These are phyloP conservation scores for Aureobasidium mangrovei DNA, from an alignment of 2,329 filamentous ascomycete species.

Conservation along the genomic window DNA sequence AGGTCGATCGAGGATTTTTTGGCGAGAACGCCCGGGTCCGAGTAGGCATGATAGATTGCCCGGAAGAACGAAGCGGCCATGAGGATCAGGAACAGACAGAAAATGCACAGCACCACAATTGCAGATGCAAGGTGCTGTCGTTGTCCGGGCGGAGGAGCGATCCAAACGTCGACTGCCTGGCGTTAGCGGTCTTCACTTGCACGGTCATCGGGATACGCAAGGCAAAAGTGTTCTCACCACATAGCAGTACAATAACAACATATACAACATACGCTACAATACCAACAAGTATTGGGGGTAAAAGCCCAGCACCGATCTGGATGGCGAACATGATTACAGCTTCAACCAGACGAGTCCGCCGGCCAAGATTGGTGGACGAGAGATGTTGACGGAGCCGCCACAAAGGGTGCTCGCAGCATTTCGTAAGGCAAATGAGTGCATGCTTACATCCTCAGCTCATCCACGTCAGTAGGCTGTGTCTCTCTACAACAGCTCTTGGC, in stretches of 20 bases:
- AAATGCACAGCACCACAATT: background rate
- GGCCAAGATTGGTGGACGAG: no score
- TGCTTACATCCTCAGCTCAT: no score
- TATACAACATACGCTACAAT: background rate
- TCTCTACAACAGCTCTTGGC: no score
- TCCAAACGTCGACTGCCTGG: background rate
- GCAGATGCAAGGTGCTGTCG: background rate
- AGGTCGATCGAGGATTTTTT: background rate
- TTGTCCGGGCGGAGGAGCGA: background rate
- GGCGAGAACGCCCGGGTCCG: background rate
- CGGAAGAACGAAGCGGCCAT: background rate
- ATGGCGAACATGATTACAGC: background rate
- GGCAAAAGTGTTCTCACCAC: no score
- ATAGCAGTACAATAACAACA: background rate
- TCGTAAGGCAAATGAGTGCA: no score
- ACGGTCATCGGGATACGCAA: no score
- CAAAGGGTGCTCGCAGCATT: no score
- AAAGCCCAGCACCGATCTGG: background rate
- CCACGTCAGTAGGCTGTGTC: no score
- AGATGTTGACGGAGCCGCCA: no score
- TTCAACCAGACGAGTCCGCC: no score
- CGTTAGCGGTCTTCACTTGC: background rate
- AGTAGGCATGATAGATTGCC: background rate
- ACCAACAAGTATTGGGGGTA: background rate
- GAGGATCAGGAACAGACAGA: background rate